phyloP scores from a whole-genome alignment of 2,329 filamentous ascomycete species.

The Pezicula radicicola region DNA sequence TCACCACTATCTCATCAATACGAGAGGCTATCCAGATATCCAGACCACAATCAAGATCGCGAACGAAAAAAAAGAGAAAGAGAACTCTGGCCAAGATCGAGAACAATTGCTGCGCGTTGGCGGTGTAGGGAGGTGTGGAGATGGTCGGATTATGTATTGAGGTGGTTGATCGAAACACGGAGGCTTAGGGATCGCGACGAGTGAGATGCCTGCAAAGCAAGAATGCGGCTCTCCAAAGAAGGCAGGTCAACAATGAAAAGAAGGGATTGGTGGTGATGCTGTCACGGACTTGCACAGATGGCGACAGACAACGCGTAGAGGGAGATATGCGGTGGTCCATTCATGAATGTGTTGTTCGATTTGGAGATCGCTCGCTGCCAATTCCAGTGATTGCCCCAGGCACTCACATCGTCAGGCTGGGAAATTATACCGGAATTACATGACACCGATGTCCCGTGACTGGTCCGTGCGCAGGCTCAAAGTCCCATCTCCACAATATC shows the following conservation, averaged over 20 bases:
- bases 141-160: background rate
- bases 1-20: slow-evolving; percentile 13
- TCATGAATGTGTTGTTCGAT: background rate
- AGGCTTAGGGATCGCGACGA: background rate
- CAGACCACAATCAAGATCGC: background rate
- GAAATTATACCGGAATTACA: no score
- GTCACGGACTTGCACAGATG: background rate
- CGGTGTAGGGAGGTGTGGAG: background rate
- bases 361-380: background rate
- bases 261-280: background rate
- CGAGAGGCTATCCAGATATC: slow-evolving; percentile 4
- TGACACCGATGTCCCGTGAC: no score
- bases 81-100: background rate
- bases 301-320: background rate
- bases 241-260: background rate
- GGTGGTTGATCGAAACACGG: no score
- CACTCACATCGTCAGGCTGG: no score
- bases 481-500: no score
- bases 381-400: no score
- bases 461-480: no score
- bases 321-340: background rate
- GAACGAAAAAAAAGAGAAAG: background rate
- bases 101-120: background rate
- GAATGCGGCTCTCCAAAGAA: no score
- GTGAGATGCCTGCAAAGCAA: background rate